Evolutionary conservation across 164 flowering plant species (phyloP).

Genomic region (Vitis amurensis): DNA sequence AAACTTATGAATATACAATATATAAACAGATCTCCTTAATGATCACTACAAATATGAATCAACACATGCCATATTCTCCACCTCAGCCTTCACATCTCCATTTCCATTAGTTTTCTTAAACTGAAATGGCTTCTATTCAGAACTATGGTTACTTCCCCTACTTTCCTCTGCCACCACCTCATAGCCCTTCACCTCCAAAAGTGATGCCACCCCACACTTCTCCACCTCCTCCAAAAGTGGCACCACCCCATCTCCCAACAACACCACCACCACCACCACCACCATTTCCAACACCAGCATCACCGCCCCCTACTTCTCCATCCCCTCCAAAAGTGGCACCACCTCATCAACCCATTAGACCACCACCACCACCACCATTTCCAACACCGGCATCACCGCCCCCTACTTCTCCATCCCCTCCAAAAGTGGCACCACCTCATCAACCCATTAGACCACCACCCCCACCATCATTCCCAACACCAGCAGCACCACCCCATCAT

Average conservation of each 20-base stretch:
- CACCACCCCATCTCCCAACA: slow-evolving; percentile 5
- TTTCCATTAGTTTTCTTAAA: background rate
- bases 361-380: background rate
- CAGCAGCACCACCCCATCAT: slow-evolving; percentile 17
- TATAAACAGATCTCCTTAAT: background rate
- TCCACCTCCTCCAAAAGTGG: slow-evolving; percentile 4
- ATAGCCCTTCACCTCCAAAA: slow-evolving; percentile 6
- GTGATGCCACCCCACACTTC: background rate
- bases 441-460: slow-evolving; percentile 5
- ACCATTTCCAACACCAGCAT: slow-evolving; percentile 11
- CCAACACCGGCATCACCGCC: slow-evolving; percentile 19
- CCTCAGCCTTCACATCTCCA: slow-evolving; percentile 3
- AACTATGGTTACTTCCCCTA: slow-evolving; percentile 22
- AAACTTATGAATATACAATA: too few relatives aligned
- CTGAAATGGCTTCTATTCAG: slow-evolving; percentile 15
- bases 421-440: slow-evolving; percentile 11
- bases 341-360: slow-evolving; percentile 8
- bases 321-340: slow-evolving; percentile 12
- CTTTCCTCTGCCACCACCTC: slow-evolving; percentile 15
- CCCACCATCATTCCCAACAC: slow-evolving; percentile 8
- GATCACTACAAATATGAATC: slow-evolving; percentile 17
- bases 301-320: slow-evolving; percentile 10
- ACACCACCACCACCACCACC: background rate
- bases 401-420: slow-evolving; percentile 4
- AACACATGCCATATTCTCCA: slow-evolving; percentile 9